Conservation (phyloP, 2,329 filamentous ascomycete genomes). For the Phaeosphaeriaceae sp. region DNA sequence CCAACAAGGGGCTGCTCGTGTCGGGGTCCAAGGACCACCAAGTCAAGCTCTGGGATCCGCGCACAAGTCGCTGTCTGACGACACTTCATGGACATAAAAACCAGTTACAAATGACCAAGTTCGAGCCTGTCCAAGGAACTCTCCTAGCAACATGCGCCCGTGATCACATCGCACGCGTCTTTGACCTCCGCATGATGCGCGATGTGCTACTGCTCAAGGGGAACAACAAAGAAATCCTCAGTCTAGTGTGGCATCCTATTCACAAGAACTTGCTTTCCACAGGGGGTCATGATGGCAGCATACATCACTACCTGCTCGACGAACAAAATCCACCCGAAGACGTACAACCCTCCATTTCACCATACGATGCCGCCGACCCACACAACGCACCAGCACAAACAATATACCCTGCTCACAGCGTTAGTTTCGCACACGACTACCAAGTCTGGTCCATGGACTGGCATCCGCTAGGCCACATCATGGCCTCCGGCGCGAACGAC, state of each 20-base stretch:
- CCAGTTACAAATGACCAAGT: slow-evolving; percentile 89
- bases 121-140: slow-evolving; percentile 83
- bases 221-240: slow-evolving; percentile 95
- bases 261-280: slow-evolving; percentile 90
- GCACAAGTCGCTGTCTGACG: slow-evolving; percentile 85
- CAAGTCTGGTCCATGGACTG: slow-evolving; percentile 98
- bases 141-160: slow-evolving; percentile 91
- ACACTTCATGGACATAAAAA: slow-evolving; percentile 98
- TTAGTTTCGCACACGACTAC: slow-evolving; percentile 89
- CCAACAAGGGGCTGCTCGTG: slow-evolving; percentile 89
- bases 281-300: slow-evolving; percentile 85
- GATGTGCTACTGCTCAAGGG: slow-evolving; percentile 93
- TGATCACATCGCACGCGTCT: slow-evolving; percentile 91
- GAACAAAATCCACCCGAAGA: slow-evolving; percentile 87
- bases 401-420: slow-evolving; percentile 88
- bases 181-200: slow-evolving; percentile 97
- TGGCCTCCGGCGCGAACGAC: slow-evolving; percentile 95
- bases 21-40: slow-evolving; percentile 98
- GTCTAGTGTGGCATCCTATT: slow-evolving; percentile 90
- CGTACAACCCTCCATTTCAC: slow-evolving; percentile 73
- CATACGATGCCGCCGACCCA: slow-evolving; percentile 85
- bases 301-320: slow-evolving; percentile 94
- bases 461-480: slow-evolving; percentile 94
- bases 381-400: slow-evolving; percentile 81
- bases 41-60: slow-evolving; percentile 98